Percentiles rank a stretch among this genome's conserved stretches.
These are phyloP conservation scores for Stagonosporopsis vannaccii DNA, from an alignment of 2,329 filamentous ascomycete genomes.

Conservation along the genomic window DNA sequence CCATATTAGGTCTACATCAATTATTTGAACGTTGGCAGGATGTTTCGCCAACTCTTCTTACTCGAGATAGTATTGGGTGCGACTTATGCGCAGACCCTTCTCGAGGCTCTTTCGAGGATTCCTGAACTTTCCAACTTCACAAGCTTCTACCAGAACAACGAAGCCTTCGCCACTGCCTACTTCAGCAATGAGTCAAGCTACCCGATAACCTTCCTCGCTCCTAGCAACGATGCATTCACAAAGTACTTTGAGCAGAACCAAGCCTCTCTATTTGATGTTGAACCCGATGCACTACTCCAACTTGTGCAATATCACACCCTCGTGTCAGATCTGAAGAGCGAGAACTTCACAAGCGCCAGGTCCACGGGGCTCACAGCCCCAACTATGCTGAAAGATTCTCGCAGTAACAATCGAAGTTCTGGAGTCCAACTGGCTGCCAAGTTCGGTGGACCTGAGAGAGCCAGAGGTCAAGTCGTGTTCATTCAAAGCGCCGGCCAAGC, in stretches of 20 bases:
- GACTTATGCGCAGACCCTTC: conserved; percentile 18
- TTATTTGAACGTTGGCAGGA: neutral
- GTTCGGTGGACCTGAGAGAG: conserved; percentile 23
- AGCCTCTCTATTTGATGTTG: conserved; percentile 19
- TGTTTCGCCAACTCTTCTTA: conserved; percentile 8
- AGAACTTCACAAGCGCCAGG: conserved; percentile 21
- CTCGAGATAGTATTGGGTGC: neutral
- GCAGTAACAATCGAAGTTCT: conserved; percentile 27
- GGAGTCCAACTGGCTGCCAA: conserved; percentile 21
- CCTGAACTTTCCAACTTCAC: conserved; percentile 33
- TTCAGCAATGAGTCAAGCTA: conserved; percentile 25
- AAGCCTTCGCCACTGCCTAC: conserved; percentile 22
- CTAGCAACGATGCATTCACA: conserved; percentile 30
- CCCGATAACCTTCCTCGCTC: conserved; percentile 33
- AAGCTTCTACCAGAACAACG: conserved; percentile 28
- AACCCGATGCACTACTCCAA: conserved; percentile 14
- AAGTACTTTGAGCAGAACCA: conserved; percentile 17
- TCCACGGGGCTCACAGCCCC: conserved; percentile 21
- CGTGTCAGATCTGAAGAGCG: conserved; percentile 18
- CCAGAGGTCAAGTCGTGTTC: conserved; percentile 33
- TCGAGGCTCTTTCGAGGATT: conserved; percentile 24
- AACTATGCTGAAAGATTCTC: conserved; percentile 21
- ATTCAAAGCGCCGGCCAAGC: conserved; percentile 17
- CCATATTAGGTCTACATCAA: neutral
- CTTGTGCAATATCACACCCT: conserved; percentile 33